Conservation (phyloP, 768 basidiomycete genomes). For the Lepiota brunneoincarnata region DNA sequence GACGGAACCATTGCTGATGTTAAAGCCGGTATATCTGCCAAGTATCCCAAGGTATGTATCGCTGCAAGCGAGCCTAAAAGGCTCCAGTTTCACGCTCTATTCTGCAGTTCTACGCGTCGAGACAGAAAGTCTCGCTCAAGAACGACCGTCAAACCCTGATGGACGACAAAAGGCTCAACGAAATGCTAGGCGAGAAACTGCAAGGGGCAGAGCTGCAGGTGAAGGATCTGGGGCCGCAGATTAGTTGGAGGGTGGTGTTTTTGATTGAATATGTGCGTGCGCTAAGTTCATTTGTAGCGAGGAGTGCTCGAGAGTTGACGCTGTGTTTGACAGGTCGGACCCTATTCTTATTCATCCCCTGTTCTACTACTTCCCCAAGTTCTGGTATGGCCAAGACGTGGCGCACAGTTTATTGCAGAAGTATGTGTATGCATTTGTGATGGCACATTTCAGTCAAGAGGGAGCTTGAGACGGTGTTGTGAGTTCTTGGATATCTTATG, state of each 20-base stretch:
- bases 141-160: constrained; percentile 59
- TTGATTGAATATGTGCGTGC: constrained; percentile 88
- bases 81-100: not conserved
- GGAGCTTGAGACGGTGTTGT: constrained; percentile 91
- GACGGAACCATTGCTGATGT: constrained; percentile 64
- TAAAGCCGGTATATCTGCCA: constrained; percentile 56
- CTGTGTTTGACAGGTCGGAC: constrained; percentile 59
- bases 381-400: constrained; percentile 70
- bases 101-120: constrained; percentile 60
- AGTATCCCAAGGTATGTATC: constrained; percentile 33
- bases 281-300: not conserved
- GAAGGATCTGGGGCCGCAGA: constrained; percentile 91
- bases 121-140: constrained; percentile 72
- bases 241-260: constrained; percentile 88
- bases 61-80: not conserved
- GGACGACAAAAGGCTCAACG: constrained; percentile 58
- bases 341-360: constrained; percentile 87
- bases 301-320: constrained; percentile 1
- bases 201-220: constrained; percentile 67
- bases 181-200: constrained; percentile 45
- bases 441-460: constrained; percentile 91
- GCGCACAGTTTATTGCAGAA: constrained; percentile 77
- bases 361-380: constrained; percentile 65
- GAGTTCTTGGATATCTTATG: constrained; percentile 21
- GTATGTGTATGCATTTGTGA: constrained; percentile 72